phyloP scores from a whole-genome alignment of 805 yeast genomes.

The Spathaspora girioi region DNA sequence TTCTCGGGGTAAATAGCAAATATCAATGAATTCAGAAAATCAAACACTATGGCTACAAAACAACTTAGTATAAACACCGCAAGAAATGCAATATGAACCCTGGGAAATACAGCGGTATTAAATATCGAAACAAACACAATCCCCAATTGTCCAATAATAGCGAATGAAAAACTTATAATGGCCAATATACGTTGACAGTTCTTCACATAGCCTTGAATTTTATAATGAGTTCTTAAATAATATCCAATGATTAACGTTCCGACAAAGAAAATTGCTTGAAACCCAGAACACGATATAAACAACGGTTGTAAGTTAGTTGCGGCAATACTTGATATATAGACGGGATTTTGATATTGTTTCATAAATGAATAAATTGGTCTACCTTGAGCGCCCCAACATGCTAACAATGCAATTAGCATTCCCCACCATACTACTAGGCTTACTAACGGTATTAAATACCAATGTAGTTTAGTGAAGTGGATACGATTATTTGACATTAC shows the following conservation, averaged over 20 bases:
- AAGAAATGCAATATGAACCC: slow-evolving; percentile 68
- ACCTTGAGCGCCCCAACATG: slow-evolving; percentile 80
- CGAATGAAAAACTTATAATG: slow-evolving; percentile 40
- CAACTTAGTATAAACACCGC: slow-evolving; percentile 56
- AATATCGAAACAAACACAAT: slow-evolving; percentile 71
- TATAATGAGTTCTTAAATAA: slow-evolving; percentile 48
- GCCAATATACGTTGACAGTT: slow-evolving; percentile 40
- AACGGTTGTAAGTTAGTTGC: slow-evolving; percentile 84
- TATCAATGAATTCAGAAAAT: slow-evolving; percentile 33
- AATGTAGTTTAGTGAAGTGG: slow-evolving; percentile 44
- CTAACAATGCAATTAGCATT: slow-evolving; percentile 77
- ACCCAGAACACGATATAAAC: slow-evolving; percentile 73
- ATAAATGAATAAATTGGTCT: slow-evolving; percentile 64
- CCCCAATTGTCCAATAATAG: slow-evolving; percentile 64
- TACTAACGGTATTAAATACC: slow-evolving; percentile 60
- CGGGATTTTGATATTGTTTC: slow-evolving; percentile 41
- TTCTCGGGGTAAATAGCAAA: slow-evolving; percentile 36
- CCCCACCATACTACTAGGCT: slow-evolving; percentile 82
- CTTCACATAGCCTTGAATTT: slow-evolving; percentile 52
- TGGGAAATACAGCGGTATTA: slow-evolving; percentile 55
- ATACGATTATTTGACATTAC: not conserved
- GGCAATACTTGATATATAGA: slow-evolving; percentile 82
- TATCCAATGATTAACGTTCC: slow-evolving; percentile 62
- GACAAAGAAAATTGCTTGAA: slow-evolving; percentile 73
- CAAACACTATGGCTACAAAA: slow-evolving; percentile 45